A percentile compares a stretch with the other conserved stretches of the same genome.
These are phyloP conservation scores for Thielaviopsis cerberus DNA, from an alignment of 2,329 filamentous ascomycete genomes.

Conservation along the genomic window DNA sequence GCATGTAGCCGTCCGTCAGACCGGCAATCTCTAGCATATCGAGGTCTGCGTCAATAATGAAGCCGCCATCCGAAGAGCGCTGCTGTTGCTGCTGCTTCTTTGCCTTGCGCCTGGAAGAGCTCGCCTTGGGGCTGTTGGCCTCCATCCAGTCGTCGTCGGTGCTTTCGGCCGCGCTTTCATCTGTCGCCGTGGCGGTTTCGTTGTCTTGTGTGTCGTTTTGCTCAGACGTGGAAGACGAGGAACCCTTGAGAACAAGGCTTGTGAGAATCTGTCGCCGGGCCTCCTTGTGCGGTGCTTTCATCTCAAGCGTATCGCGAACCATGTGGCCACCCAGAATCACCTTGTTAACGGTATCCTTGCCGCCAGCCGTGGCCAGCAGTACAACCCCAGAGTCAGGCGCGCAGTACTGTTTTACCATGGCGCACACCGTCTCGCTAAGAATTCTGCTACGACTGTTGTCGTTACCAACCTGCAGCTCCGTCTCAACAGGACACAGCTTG, in stretches of 20 bases:
- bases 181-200: constrained; percentile 38
- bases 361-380: constrained; percentile 74
- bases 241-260: constrained; percentile 45
- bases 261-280: constrained; percentile 69
- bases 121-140: constrained; percentile 33
- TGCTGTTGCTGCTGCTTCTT: background rate
- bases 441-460: constrained; percentile 87
- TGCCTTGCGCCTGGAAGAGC: constrained; percentile 20
- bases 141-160: constrained; percentile 54
- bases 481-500: constrained; percentile 80
- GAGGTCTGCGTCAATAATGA: constrained; percentile 55
- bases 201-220: constrained; percentile 23
- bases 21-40: constrained; percentile 88
- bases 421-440: constrained; percentile 72
- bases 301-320: constrained; percentile 70
- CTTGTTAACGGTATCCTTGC: constrained; percentile 81
- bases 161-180: constrained; percentile 21
- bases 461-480: constrained; percentile 79
- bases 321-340: constrained; percentile 82
- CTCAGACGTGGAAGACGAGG: constrained; percentile 20
- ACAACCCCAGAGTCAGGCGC: constrained; percentile 63
- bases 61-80: constrained; percentile 33
- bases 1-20: constrained; percentile 94
- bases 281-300: constrained; percentile 88
- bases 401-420: constrained; percentile 70